These are phyloP conservation scores for Asterochloris erici DNA, from an alignment of 139 green algal species.

Conservation along the genomic window DNA sequence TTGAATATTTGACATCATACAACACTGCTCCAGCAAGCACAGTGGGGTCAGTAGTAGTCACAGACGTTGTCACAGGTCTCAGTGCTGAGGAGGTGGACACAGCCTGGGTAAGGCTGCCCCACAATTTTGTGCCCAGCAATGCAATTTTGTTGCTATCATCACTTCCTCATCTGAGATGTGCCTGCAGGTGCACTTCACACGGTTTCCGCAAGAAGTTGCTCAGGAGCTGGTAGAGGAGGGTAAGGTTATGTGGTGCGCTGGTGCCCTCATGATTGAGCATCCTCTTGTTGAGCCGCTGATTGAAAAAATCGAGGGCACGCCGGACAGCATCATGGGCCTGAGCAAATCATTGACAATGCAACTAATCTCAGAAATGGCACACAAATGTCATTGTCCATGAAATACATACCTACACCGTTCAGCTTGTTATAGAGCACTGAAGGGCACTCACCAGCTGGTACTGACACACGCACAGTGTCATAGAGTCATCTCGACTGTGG, in stretches of 20 bases:
- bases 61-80: conserved; percentile 45
- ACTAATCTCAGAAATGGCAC: too few species aligned
- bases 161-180: not conserved
- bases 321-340: conserved; percentile 76
- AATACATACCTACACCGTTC: too few species aligned
- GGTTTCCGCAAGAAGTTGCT: conserved; percentile 52
- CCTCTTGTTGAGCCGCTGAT: conserved; percentile 56
- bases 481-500: too few species aligned
- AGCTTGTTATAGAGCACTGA: too few species aligned
- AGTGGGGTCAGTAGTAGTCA: conserved; percentile 65
- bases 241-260: conserved; percentile 61
- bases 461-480: too few species aligned
- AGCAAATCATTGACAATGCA: conserved; percentile 32
- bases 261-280: conserved; percentile 81
- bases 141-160: not conserved
- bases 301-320: conserved; percentile 47
- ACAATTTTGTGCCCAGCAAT: not conserved
- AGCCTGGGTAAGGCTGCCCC: not conserved
- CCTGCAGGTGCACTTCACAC: conserved; percentile 53
- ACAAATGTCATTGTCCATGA: too few species aligned
- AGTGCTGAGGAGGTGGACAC: conserved; percentile 26
- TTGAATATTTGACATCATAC: conserved; percentile 64
- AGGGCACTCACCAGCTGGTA: too few species aligned
- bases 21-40: conserved; percentile 49
- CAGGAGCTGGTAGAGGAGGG: conserved; percentile 67